These are phyloP conservation scores for Lactarius sp. DNA, from an alignment of 768 basidiomycete species.

Conservation along the genomic window DNA sequence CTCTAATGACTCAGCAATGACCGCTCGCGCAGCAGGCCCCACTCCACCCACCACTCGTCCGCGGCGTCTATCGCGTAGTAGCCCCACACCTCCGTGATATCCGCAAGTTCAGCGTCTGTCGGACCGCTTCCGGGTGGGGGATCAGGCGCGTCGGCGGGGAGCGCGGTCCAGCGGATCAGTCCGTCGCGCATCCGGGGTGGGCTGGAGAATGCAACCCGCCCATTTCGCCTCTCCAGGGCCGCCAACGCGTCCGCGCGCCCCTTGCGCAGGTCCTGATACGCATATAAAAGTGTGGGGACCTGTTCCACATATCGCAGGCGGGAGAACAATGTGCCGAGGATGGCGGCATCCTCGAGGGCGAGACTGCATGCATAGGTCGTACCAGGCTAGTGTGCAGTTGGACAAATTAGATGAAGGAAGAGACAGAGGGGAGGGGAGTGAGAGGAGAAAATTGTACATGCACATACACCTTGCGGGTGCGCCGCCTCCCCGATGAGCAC, in stretches of 20 bases:
- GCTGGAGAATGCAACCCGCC: background rate
- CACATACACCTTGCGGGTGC: slow-evolving; percentile 31
- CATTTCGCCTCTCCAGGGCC: slow-evolving; percentile 9
- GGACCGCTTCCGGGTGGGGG: background rate
- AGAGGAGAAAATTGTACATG: background rate
- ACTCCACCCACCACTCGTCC: slow-evolving; percentile 25
- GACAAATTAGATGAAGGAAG: background rate
- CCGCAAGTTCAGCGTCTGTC: slow-evolving; percentile 18
- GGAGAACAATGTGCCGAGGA: slow-evolving; percentile 31
- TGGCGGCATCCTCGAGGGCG: slow-evolving; percentile 31
- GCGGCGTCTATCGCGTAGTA: slow-evolving; percentile 23
- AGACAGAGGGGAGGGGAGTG: background rate
- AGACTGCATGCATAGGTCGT: slow-evolving; percentile 32
- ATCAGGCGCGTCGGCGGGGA: background rate
- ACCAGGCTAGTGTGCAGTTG: slow-evolving; percentile 31
- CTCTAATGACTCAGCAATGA: background rate
- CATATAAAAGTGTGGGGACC: slow-evolving; percentile 28
- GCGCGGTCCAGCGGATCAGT: slow-evolving; percentile 10
- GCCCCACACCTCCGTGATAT: slow-evolving; percentile 19
- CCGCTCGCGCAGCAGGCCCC: slow-evolving; percentile 22
- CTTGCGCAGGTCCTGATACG: slow-evolving; percentile 29
- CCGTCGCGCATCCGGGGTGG: slow-evolving; percentile 12
- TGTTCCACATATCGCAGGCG: slow-evolving; percentile 27
- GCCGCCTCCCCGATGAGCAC: slow-evolving; percentile 37
- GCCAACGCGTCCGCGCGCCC: slow-evolving; percentile 21